Evolutionary conservation across 2,329 filamentous ascomycete species (phyloP), one percentile per base, ranked within the genome.

Genomic region (Pyrenophora tritici-repentis): DNA sequence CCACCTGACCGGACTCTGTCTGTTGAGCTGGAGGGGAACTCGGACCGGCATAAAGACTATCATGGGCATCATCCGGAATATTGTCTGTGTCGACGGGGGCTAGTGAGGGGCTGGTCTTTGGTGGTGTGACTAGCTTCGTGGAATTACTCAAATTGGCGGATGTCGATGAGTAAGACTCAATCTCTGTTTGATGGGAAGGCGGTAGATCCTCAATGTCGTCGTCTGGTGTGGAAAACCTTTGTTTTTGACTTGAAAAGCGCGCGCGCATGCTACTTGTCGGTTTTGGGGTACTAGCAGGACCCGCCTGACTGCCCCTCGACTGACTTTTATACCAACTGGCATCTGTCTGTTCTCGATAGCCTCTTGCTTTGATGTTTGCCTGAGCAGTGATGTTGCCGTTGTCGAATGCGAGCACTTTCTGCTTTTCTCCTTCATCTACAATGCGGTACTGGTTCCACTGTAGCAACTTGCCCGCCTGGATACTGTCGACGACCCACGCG

Each of bases 401-500:
- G 58, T 75, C 68, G 43, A 87, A 86, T 3, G 78, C 81, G 13
- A 99, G 77, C 1, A 92, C 81, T 62, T 89, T 91, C 73, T 99
- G 94, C 8, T 86, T 84, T 0, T 87, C 84, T 0, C 91, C 91
- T 71, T 96, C 90, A 59, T 94, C 89, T 3, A 97, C 78, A 0
- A 97, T 86, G 24, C 90, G 85, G 68, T 94, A 99, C 10, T 86
- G 80, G 53, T 88, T 81, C 94, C 95, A 99, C 0, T 93, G 88
- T 22, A 97, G 78, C 37, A 97, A 75, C 64, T 84, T 88, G 5
- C 91, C 91, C 6, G 90, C 89, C 50, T 84, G 80, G 38, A 97
- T 84, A 55, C 92, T 97, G 62, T 99, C 93, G 12, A 91, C 87
- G 3, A 99, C 84, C 94, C 94, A 99, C 16, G 90, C 86, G 1